Evolutionary conservation across 23 red algal species (phyloP).

Genomic region (Gracilariopsis chorda): DNA sequence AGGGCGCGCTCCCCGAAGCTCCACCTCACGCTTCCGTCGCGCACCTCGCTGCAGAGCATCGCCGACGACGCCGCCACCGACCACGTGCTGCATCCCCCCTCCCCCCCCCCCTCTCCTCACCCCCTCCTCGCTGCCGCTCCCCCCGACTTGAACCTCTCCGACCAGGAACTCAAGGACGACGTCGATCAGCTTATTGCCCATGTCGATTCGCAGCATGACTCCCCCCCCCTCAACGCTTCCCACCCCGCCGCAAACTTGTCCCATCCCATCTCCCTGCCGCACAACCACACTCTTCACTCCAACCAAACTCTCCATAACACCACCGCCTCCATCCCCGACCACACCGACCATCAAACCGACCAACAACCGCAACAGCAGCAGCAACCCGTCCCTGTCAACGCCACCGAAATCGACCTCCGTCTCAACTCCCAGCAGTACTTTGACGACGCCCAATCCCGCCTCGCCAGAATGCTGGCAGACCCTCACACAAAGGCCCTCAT

Average conservation of each 20-base stretch:
- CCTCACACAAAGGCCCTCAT: not conserved
- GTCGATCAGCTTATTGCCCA: constrained; percentile 84
- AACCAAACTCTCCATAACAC: not conserved
- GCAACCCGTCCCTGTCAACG: not conserved
- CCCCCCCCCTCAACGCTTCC: not conserved
- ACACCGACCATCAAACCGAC: not conserved
- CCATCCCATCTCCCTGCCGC: not conserved
- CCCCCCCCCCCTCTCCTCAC: not conserved
- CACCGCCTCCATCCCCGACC: not conserved
- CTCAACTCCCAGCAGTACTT: constrained; percentile 58
- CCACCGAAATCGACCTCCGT: constrained; percentile 18
- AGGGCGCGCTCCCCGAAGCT: constrained; percentile 17
- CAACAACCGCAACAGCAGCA: not conserved
- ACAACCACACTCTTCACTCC: not conserved
- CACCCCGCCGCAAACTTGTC: not conserved
- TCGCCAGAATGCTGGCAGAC: constrained; percentile 26
- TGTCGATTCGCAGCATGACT: constrained; percentile 55
- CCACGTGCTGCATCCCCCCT: not conserved
- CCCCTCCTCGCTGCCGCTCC: not conserved
- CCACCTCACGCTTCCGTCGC: constrained; percentile 24
- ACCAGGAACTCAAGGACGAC: constrained; percentile 73
- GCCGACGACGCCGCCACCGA: not conserved
- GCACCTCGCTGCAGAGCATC: constrained; percentile 18
- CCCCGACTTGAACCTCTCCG: constrained; percentile 35
- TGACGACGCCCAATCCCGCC: constrained; percentile 9